Evolutionary conservation across 208 protist species (phyloP).

Genomic region (Trichomonas gallinae): DNA sequence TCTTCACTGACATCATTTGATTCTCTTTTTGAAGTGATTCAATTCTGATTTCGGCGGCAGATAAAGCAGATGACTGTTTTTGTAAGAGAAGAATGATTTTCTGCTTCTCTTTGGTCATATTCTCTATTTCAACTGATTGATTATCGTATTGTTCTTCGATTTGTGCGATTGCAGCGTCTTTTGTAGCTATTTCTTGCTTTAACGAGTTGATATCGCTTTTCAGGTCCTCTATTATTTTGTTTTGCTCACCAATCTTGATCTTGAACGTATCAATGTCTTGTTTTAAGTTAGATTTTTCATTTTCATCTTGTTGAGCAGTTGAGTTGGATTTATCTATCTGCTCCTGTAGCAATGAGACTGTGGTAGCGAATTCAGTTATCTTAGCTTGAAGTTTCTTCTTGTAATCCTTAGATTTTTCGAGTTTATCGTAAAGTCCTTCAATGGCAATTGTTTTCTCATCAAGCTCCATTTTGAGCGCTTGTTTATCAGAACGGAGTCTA

Average conservation of each 20-base stretch:
- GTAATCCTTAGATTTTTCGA: not conserved
- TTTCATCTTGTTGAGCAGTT: not conserved
- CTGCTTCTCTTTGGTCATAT: not conserved
- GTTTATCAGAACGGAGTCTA: not conserved
- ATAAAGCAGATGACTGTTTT: not conserved
- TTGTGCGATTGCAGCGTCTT: not conserved
- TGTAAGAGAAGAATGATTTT: not conserved
- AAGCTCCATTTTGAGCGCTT: not conserved
- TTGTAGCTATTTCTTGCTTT: not conserved
- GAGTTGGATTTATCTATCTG: not conserved
- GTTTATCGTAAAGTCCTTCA: not conserved
- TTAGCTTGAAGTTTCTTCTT: not conserved
- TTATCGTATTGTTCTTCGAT: not conserved
- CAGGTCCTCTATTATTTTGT: not conserved
- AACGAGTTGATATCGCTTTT: not conserved
- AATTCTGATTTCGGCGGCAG: not conserved
- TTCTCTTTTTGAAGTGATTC: not conserved
- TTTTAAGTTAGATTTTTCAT: not conserved
- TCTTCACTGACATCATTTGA: not conserved
- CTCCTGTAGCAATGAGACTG: not conserved
- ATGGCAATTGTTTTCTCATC: not conserved
- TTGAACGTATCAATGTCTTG: not conserved
- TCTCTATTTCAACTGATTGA: not conserved
- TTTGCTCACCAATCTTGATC: not conserved
- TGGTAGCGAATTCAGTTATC: not conserved